These are phyloP conservation scores for Phytophthora lateralis DNA, from an alignment of 352 stramenopile species.

Conservation along the genomic window DNA sequence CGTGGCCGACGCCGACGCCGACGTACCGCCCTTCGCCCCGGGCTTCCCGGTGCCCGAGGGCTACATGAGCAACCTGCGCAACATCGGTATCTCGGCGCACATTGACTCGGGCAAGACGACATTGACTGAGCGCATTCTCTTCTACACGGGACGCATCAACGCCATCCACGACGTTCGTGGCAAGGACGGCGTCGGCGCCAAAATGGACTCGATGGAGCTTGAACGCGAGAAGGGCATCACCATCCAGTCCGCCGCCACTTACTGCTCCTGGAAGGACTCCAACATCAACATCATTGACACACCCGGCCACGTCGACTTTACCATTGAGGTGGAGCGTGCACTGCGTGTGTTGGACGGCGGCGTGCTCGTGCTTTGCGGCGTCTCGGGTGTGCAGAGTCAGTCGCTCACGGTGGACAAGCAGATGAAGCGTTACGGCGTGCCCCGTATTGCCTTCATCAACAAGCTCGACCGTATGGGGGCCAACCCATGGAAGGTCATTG, in stretches of 20 bases:
- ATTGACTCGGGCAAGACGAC: constrained; percentile 99
- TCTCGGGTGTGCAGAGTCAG: constrained; percentile 97
- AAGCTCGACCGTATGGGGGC: constrained; percentile 98
- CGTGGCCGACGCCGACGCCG: constrained; percentile 17
- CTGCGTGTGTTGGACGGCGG: constrained; percentile 98
- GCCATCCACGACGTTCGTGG: constrained; percentile 95
- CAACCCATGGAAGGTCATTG: constrained; percentile 96
- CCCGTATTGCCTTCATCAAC: constrained; percentile 99
- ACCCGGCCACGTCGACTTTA: constrained; percentile 99
- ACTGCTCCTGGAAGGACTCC: constrained; percentile 95
- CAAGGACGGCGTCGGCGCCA: constrained; percentile 98
- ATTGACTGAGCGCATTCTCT: constrained; percentile 99
- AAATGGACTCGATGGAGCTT: constrained; percentile 99
- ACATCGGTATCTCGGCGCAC: constrained; percentile 97
- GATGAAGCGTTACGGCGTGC: constrained; percentile 99
- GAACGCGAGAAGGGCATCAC: constrained; percentile 99
- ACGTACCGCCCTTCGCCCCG: constrained; percentile 50
- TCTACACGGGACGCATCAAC: constrained; percentile 99
- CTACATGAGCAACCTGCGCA: constrained; percentile 89
- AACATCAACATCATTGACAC: constrained; percentile 99
- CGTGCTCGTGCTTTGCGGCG: constrained; percentile 93
- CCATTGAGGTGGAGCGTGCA: constrained; percentile 97
- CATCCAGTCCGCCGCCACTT: constrained; percentile 99
- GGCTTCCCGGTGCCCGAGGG: constrained; percentile 55
- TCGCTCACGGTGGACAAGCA: constrained; percentile 99